Evolutionary conservation across 768 basidiomycete genomes (phyloP), one percentile per base, ranked within the genome.

Genomic region (Dacryopinax primogenitus): DNA sequence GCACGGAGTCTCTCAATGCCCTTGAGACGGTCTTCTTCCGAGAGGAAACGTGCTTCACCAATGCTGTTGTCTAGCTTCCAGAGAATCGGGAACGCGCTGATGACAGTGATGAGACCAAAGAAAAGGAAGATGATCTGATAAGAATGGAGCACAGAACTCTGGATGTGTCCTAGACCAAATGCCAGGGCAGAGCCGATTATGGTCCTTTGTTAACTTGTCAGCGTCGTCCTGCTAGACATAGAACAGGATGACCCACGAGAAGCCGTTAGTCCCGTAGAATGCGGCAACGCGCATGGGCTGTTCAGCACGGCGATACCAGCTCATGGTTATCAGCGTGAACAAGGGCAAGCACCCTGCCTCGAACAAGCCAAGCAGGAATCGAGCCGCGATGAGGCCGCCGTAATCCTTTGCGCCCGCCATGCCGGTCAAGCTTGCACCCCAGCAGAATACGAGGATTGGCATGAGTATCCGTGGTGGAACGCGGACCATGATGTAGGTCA

Each of bases 281-380:
- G 62, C 39, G 6, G 71, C 72, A n/a, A 72, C 62, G 1, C 72
- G 51, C 1, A 72, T 9, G 23, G 69, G 71, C 65, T 72, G 72
- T 65, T 72, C 72, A 1, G 63, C 34, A n/a, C 72, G 51, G 18
- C 72, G 68, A 65, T 72, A 73, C 68, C 68, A 73, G 0, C 64
- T 62, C 41, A 62, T 65, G 1, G 72, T 76, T 47, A 77, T 70
- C 62, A 77, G 67, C 23, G 73, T 68, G 68, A 77, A 77, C 18
- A 76, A 67, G 0, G 76, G 75, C 11, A 77, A 68, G 65, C 74
- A 74, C 2, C 72, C 71, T 9, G 66, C 70, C 65, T 76, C 75
- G 58, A 74, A 76, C 16, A 69, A 70, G 34, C 76, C 76, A 16
- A 77, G 71, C 35, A 77, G 64, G 74, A 74, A 74, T 33, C 76